phyloP scores from a whole-genome alignment of 768 basidiomycete species.

The Boletus speciosus region DNA sequence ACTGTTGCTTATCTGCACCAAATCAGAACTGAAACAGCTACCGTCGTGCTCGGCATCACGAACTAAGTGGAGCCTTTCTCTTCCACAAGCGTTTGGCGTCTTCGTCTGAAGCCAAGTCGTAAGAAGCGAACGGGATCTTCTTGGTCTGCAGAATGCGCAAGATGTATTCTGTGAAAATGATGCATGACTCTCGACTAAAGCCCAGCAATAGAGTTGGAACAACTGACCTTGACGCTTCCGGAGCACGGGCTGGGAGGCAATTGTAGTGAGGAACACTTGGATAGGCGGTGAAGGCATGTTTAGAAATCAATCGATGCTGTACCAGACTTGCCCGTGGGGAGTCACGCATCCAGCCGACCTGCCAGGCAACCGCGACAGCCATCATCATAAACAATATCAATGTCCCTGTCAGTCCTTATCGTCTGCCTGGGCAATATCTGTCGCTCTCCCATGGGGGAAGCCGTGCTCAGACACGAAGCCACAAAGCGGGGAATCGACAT shows the following conservation, averaged over 20 bases:
- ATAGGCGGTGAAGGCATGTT: conserved; percentile 80
- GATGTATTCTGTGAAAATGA: conserved; percentile 58
- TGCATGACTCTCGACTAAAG: neutral
- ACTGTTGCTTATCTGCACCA: conserved; percentile 68
- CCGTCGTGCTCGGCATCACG: conserved; percentile 6
- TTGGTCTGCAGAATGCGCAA: conserved; percentile 80
- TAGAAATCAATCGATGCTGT: conserved; percentile 6
- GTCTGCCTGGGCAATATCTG: conserved; percentile 87
- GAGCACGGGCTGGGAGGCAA: conserved; percentile 74
- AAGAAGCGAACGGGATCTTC: conserved; percentile 78
- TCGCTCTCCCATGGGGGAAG: conserved; percentile 91
- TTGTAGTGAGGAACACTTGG: conserved; percentile 80
- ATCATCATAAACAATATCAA: conserved; percentile 8
- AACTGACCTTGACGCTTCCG: conserved; percentile 72
- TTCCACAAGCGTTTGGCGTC: conserved; percentile 78
- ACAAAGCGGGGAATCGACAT: conserved; percentile 63
- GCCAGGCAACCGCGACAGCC: neutral
- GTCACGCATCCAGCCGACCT: neutral
- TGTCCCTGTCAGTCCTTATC: conserved; percentile 56
- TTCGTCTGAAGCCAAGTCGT: conserved; percentile 83
- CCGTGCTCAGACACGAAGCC: conserved; percentile 70
- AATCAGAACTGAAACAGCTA: neutral
- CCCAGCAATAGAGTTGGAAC: neutral
- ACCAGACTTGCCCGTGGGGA: neutral
- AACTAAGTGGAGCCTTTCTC: conserved; percentile 72